Base-by-base conservation (phyloP, 768 basidiomycete species). In the Mycena indigotica region DNA sequence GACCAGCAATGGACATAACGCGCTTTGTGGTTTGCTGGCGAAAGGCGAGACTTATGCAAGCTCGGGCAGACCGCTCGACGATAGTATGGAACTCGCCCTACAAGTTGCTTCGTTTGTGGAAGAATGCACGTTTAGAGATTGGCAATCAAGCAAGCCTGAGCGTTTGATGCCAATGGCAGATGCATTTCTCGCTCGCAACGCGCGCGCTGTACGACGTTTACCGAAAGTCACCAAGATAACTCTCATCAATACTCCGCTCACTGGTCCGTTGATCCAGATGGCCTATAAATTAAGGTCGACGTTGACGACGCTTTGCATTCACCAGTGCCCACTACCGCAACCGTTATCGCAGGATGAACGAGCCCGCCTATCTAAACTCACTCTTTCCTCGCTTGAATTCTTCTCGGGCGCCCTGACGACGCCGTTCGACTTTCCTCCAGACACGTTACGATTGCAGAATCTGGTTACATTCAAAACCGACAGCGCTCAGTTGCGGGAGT, bases 401-500 rank as follows among this genome's bases (percentile, higher is more conserved):
- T 32, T 54, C 24, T 15, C 41, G 2, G 16, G 40, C 4, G 29
- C 54, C 2, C n/a, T n/a, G n/a, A 32, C 46, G 4, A 6, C 35
- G 28, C 32, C 50, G 4, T 26, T 2, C 16, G 46, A 54, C 3
- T 28, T 62, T 19, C 24, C 57, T 1, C 62, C 62, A 1, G n/a
- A 41, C 17, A 40, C 24, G 12, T 12, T 63, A 5, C 52, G 48
- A 17, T 32, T 59, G 4, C 44, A 53, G 6, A 41, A 57, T 12
- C 39, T 63, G 17, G 46, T 53, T 16, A 26, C 24, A 12, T 60
- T 63, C 23, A 35, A 49, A 12, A 63, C 62, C 4, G 55, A 63
- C 35, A 63, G 55, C 30, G 53, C 52, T 54, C 5, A 28, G 25
- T 57, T 57, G 32, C 41, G 51, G 0, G 3, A 30, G 24, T 52